Percentiles rank a stretch among this genome's conserved stretches.
phyloP scores from a whole-genome alignment of 441 rosid species.

The Macaranga tanarius region DNA sequence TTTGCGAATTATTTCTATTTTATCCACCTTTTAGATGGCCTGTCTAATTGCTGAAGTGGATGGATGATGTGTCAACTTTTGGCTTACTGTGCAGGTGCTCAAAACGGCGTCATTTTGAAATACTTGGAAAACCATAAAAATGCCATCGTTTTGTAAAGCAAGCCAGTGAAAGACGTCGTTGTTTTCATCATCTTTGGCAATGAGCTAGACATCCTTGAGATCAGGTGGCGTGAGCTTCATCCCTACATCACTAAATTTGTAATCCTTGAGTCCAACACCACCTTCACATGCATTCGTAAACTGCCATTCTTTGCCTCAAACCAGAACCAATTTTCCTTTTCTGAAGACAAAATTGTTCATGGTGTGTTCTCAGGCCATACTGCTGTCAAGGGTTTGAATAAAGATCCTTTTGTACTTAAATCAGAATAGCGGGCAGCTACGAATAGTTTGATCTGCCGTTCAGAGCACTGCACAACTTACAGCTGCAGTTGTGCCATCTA shows the following conservation, averaged over 20 bases:
- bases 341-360: slow-evolving; percentile 59
- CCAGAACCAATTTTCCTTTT: slow-evolving; percentile 54
- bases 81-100: too few species aligned
- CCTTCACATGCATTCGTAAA: slow-evolving; percentile 83
- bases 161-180: too few species aligned
- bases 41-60: too few species aligned
- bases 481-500: slow-evolving; percentile 41
- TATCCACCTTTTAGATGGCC: too few species aligned
- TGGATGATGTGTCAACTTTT: too few species aligned
- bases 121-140: too few species aligned
- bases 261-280: slow-evolving; percentile 77
- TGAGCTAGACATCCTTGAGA: slow-evolving; percentile 79
- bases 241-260: slow-evolving; percentile 71
- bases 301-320: slow-evolving; percentile 62
- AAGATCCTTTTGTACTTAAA: slow-evolving; percentile 68
- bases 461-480: slow-evolving; percentile 49
- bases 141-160: too few species aligned
- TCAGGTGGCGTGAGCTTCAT: slow-evolving; percentile 73
- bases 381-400: slow-evolving; percentile 32
- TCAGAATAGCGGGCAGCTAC: slow-evolving; percentile 57
- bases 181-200: slow-evolving; percentile 81
- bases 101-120: too few species aligned
- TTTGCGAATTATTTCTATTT: too few species aligned
- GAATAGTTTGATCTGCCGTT: slow-evolving; percentile 53
- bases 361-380: slow-evolving; percentile 53